A percentile compares a stretch with the other conserved stretches of the same genome.
Conservation (phyloP, 1,284 basidiomycete genomes). For the Mycena sp. region DNA sequence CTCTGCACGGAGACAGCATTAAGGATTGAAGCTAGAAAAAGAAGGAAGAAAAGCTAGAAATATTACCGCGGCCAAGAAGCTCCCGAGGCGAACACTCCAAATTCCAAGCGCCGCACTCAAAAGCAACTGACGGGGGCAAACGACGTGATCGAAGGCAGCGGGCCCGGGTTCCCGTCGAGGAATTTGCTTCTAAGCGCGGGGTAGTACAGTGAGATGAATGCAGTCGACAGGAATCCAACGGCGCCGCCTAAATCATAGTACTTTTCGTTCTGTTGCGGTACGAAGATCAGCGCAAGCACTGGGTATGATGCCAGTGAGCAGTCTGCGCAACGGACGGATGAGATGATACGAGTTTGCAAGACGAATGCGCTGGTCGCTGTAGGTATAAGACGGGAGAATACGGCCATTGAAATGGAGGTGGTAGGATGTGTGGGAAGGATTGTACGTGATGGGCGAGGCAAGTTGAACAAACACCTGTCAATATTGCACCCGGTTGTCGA, state of each 20-base stretch:
- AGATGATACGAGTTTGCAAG: slow-evolving; percentile 43
- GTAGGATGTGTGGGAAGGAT: no score
- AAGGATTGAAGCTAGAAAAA: not conserved
- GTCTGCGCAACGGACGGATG: not conserved
- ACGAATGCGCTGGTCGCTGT: slow-evolving; percentile 46
- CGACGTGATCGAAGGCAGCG: slow-evolving; percentile 54
- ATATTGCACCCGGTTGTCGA: no score
- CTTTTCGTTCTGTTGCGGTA: slow-evolving; percentile 65
- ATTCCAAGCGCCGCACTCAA: slow-evolving; percentile 61
- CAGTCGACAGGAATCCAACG: slow-evolving; percentile 74
- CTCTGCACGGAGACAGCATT: no score
- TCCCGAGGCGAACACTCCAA: slow-evolving; percentile 73
- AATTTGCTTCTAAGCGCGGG: slow-evolving; percentile 60
- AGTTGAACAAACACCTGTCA: no score
- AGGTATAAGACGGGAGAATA: slow-evolving; percentile 49
- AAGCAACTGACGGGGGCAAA: slow-evolving; percentile 73
- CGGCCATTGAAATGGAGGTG: slow-evolving; percentile 16
- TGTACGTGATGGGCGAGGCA: no score
- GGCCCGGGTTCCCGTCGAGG: slow-evolving; percentile 46
- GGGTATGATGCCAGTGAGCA: slow-evolving; percentile 4
- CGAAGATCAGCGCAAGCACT: slow-evolving; percentile 64
- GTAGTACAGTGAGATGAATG: slow-evolving; percentile 70
- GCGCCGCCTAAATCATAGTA: slow-evolving; percentile 71
- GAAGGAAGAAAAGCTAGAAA: not conserved
- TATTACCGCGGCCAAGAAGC: slow-evolving; percentile 64